Evolutionary conservation across 2,329 filamentous ascomycete species (phyloP).

Genomic region (Nannizziopsis arthrosporioides): DNA sequence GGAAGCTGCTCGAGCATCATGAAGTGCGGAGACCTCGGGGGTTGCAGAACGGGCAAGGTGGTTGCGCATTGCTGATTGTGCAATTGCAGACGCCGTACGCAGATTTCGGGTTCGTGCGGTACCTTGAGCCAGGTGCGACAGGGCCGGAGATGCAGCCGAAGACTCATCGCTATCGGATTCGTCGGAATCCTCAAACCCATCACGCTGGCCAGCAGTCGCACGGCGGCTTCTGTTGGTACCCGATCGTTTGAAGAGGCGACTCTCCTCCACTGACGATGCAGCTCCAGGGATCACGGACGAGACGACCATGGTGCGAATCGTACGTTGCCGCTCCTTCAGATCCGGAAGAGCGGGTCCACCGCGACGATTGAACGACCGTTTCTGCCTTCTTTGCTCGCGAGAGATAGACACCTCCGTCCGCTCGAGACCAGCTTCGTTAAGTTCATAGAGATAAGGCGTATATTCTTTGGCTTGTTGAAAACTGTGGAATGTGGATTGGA

Average conservation of each 20-base stretch:
- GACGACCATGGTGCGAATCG: slow-evolving; percentile 82
- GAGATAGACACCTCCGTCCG: slow-evolving; percentile 86
- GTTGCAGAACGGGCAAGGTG: slow-evolving; percentile 71
- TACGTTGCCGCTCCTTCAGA: slow-evolving; percentile 85
- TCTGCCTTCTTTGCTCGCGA: slow-evolving; percentile 84
- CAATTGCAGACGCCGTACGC: slow-evolving; percentile 75
- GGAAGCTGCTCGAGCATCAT: slow-evolving; percentile 59
- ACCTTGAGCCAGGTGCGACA: slow-evolving; percentile 55
- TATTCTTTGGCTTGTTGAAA: slow-evolving; percentile 91
- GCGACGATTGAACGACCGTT: slow-evolving; percentile 84
- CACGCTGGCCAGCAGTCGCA: slow-evolving; percentile 42
- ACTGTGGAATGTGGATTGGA: slow-evolving; percentile 73
- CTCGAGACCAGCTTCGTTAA: slow-evolving; percentile 82
- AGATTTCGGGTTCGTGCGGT: slow-evolving; percentile 80
- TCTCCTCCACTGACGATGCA: slow-evolving; percentile 67
- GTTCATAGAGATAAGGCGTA: slow-evolving; percentile 83
- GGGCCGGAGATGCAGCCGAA: slow-evolving; percentile 69
- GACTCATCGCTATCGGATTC: slow-evolving; percentile 89
- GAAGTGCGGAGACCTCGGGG: slow-evolving; percentile 57
- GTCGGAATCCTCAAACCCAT: slow-evolving; percentile 63
- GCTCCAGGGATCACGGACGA: slow-evolving; percentile 87
- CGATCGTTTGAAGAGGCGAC: slow-evolving; percentile 71
- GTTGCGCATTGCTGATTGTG: slow-evolving; percentile 72
- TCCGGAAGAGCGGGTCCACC: slow-evolving; percentile 91
- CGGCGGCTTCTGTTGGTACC: slow-evolving; percentile 50